Conservation (phyloP, 2,329 filamentous ascomycete species). For the Tolypocladium tropicale region DNA sequence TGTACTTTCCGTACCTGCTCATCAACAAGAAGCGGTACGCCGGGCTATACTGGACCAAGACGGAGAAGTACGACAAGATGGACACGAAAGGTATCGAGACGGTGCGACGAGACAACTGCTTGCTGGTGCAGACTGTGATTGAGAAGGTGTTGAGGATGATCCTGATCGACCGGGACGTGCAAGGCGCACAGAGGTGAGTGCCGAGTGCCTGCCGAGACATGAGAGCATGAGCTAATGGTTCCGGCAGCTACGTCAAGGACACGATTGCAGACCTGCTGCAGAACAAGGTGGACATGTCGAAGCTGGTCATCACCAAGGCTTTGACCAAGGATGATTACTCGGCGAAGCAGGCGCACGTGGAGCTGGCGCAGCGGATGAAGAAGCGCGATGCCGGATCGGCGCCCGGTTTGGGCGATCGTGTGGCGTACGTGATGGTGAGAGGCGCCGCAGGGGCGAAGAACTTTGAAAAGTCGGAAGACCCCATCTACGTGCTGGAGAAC, state of each 20-base stretch:
- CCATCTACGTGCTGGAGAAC: conserved; percentile 93
- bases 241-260: conserved; percentile 77
- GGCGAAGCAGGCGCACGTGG: conserved; percentile 90
- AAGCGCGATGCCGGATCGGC: conserved; percentile 94
- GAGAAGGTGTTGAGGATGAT: conserved; percentile 95
- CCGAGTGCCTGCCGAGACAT: neutral
- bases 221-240: neutral
- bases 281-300: conserved; percentile 98
- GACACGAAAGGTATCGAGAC: conserved; percentile 99
- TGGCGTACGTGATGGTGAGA: conserved; percentile 96
- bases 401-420: conserved; percentile 84
- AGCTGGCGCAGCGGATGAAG: conserved; percentile 91
- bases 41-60: conserved; percentile 92
- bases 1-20: conserved; percentile 93
- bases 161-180: conserved; percentile 82
- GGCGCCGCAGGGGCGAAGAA: conserved; percentile 83
- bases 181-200: conserved; percentile 50
- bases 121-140: conserved; percentile 92
- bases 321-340: conserved; percentile 84
- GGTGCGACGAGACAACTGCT: conserved; percentile 90
- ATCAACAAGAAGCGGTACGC: conserved; percentile 99
- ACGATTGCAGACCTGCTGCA: conserved; percentile 91
- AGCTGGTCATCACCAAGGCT: conserved; percentile 97
- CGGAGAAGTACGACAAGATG: conserved; percentile 98
- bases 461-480: conserved; percentile 95